Base-by-base conservation (phyloP, 2,329 filamentous ascomycete species). In the Mariannaea sp. region DNA sequence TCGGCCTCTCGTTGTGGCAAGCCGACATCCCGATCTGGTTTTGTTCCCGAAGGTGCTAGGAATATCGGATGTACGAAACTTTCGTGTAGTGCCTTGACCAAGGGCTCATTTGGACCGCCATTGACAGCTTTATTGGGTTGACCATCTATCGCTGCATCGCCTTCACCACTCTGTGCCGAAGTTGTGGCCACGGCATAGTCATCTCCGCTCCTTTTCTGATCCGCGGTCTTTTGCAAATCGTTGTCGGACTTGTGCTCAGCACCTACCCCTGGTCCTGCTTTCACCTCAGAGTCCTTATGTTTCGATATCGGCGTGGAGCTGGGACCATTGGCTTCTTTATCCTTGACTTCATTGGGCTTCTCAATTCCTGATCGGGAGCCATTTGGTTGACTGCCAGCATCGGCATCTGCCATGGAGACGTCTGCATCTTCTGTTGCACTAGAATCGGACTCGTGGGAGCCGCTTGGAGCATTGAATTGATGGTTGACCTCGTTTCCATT, bases 21-120 rank as follows among this genome's bases (percentile, higher is more conserved):
- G 2, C 87, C 87, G 32, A 89, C 75, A 67, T 92, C 85, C 49
- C 86, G 80, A 68, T 92, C 87, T 2, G 86, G 81, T 48, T 81
- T 78, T 19, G 83, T 81, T 26, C 81, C 75, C 20, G 74, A 68
- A 0, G 90, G 87, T 29, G 87, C 82, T 36, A 85, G 71, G 71
- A 91, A 95, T 65, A 91, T 83, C 3, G 89, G 88, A 67, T 93
- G 88, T 53, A 93, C 82, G 22, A 80, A 81, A n/a, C 78, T 75
- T 4, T 80, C 75, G 12, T 77, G 75, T 16, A 51, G 17, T 3
- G n/a, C 46, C 20, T 58, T 55, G n/a, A 51, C 49, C 3, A 36
- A 17, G 4, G 51, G 33, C 5, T 20, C 38, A 19, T 54, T 54
- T 33, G 44, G 53, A 7, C 20, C 43, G 22, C 46, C 49, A 10